These are phyloP conservation scores for Candida suzukii DNA, from an alignment of 805 yeast genomes.

Conservation along the genomic window DNA sequence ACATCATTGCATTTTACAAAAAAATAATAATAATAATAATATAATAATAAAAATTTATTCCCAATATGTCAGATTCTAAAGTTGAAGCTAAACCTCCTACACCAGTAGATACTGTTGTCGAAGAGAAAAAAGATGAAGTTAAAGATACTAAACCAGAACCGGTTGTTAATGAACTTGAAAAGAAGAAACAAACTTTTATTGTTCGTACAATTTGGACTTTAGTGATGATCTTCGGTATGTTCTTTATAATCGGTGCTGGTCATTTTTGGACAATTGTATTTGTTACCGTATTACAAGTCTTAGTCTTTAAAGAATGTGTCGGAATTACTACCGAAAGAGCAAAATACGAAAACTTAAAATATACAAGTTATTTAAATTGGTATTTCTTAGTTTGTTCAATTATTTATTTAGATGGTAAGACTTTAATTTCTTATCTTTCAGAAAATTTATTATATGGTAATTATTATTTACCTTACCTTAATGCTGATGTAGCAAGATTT, in stretches of 20 bases:
- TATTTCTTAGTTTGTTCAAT: conserved; percentile 83
- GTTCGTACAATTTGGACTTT: conserved; percentile 91
- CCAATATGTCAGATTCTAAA: no score
- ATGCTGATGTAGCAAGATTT: conserved; percentile 19
- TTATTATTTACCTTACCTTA: conserved; percentile 11
- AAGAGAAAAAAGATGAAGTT: no score
- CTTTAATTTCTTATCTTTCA: conserved; percentile 61
- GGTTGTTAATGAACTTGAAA: conserved; percentile 39
- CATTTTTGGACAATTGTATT: conserved; percentile 73
- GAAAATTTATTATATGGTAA: conserved; percentile 4
- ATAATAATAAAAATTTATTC: no score
- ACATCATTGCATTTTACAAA: no score
- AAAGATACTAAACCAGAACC: neutral
- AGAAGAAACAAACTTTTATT: conserved; percentile 75
- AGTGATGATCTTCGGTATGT: conserved; percentile 77
- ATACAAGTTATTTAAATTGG: conserved; percentile 85
- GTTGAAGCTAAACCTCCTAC: no score
- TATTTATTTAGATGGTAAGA: conserved; percentile 84
- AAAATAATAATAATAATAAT: no score
- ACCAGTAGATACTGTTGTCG: no score
- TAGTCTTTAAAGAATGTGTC: conserved; percentile 88
- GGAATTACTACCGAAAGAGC: conserved; percentile 73
- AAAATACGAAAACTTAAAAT: conserved; percentile 74
- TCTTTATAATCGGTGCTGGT: conserved; percentile 69
- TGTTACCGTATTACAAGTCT: conserved; percentile 66